Base-by-base conservation (phyloP, 2,329 filamentous ascomycete species). In the Teratosphaeria destructans region DNA sequence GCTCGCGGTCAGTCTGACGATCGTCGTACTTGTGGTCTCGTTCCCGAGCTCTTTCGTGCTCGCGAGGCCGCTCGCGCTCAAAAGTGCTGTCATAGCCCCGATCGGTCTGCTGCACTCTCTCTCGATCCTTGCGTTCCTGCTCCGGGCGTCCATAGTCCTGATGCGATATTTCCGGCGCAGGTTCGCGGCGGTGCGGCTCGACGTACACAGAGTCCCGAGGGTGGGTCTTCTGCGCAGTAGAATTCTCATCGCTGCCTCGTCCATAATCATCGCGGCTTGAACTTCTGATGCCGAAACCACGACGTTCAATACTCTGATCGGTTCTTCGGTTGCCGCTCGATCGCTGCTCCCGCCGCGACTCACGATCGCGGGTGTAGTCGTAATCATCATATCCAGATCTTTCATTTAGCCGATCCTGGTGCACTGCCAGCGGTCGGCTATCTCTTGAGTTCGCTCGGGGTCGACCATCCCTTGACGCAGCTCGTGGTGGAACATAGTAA, bases 391-490 rank as follows among this genome's bases (percentile, higher is more conserved):
- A 77, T 5, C 43, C 43, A 49, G 43, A 49, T 49, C 67, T 72
- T 57, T 77, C 76, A 14, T 75, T 72, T 53, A 79, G 78, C 11
- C 71, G 70, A 19, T 77, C 76, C 61, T 81, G 80, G 62, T 81
- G 78, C 5, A 81, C 64, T 16, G 77, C 70, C 78, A 72, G 12
- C 77, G 72, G 37, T 6, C 58, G 32, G 35, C 34, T 56, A 39
- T 60, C 58, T 27, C 23, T 56, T 6, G 58, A 60, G 3, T 49
- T 57, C 61, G 62, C 52, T 75, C 72, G 60, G 75, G 75, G 53
- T 76, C 77, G 34, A 29, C 58, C 58, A 55, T 64, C 60, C 4
- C 57, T 47, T 5, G 76, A 69, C 49, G 57, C 66, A 60, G 70
- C 61, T 63, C 74, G 56, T 62, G 72, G 52, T 61, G 68, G 57